A percentile compares a stretch with the other conserved stretches of the same genome.
Evolutionary conservation across 2,329 filamentous ascomycete species (phyloP).

Genomic region (Rutstroemia sp.): DNA sequence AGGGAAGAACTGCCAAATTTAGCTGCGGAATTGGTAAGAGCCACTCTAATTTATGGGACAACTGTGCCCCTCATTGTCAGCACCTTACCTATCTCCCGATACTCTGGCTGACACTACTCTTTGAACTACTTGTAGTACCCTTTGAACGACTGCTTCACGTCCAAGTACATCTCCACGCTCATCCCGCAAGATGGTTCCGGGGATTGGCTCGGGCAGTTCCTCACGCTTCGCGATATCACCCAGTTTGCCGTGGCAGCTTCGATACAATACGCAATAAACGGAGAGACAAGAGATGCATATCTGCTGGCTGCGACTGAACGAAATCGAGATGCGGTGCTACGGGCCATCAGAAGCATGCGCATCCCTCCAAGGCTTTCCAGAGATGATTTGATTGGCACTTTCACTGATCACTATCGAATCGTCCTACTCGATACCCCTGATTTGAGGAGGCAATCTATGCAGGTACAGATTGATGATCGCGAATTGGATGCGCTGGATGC

Average conservation of each 20-base stretch:
- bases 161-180: conserved; percentile 31
- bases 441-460: conserved; percentile 22
- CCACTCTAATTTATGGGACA: not conserved
- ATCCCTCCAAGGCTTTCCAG: conserved; percentile 31
- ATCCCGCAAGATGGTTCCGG: conserved; percentile 26
- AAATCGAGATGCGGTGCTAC: conserved; percentile 33
- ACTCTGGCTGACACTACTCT: not conserved
- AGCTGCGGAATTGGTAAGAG: conserved; percentile 31
- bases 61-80: not conserved
- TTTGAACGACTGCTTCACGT: conserved; percentile 30
- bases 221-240: conserved; percentile 34
- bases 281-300: conserved; percentile 30
- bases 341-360: conserved; percentile 31
- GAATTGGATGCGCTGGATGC: conserved; percentile 33
- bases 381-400: conserved; percentile 30
- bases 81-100: not conserved
- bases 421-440: conserved; percentile 34
- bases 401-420: conserved; percentile 32
- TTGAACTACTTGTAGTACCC: conserved; percentile 29
- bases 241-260: conserved; percentile 35
- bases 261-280: conserved; percentile 32
- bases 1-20: conserved; percentile 32
- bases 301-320: conserved; percentile 30
- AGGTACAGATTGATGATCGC: conserved; percentile 27
- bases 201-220: conserved; percentile 34